phyloP scores from a whole-genome alignment of 1,139 yeast genomes.

The Suhomyces bribrorum region DNA sequence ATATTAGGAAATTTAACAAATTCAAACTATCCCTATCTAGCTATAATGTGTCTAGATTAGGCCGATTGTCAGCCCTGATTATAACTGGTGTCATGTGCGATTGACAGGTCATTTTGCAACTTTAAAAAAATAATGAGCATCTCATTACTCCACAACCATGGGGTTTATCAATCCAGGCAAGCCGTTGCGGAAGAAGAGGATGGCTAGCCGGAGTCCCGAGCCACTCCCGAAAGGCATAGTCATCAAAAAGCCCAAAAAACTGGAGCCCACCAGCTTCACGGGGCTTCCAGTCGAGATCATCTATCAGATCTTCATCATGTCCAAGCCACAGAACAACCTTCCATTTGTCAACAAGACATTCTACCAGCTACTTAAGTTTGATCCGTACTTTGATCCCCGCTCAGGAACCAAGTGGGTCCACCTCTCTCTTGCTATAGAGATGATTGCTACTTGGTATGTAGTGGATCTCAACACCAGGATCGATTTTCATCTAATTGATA shows the following conservation, averaged over 20 bases:
- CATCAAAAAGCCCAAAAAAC: slow-evolving; percentile 1
- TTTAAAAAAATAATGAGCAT: neutral
- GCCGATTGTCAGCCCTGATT: no score
- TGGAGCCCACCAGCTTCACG: slow-evolving; percentile 15
- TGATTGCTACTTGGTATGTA: slow-evolving; percentile 16
- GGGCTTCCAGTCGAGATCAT: slow-evolving; percentile 37
- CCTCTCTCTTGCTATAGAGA: slow-evolving; percentile 13
- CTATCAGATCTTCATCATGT: slow-evolving; percentile 29
- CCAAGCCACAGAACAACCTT: slow-evolving; percentile 33
- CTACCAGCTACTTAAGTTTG: slow-evolving; percentile 22
- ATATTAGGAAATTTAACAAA: no score
- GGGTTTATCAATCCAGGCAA: slow-evolving; percentile 36
- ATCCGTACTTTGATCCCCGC: slow-evolving; percentile 7
- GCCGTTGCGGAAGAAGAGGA: slow-evolving; percentile 10
- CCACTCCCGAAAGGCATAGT: neutral
- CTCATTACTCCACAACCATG: slow-evolving; percentile 18
- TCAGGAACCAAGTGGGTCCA: slow-evolving; percentile 13
- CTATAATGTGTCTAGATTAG: no score
- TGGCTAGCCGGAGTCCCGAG: no score
- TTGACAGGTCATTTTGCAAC: slow-evolving; percentile 3
- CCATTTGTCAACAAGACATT: slow-evolving; percentile 29
- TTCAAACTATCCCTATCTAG: no score
- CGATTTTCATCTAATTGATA: slow-evolving; percentile 12
- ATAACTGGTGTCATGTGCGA: no score
- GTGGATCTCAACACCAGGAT: slow-evolving; percentile 13